Evolutionary conservation across 345 rosid species (phyloP), one percentile per base, ranked within the genome.

Genomic region (Ceriops decandra): DNA sequence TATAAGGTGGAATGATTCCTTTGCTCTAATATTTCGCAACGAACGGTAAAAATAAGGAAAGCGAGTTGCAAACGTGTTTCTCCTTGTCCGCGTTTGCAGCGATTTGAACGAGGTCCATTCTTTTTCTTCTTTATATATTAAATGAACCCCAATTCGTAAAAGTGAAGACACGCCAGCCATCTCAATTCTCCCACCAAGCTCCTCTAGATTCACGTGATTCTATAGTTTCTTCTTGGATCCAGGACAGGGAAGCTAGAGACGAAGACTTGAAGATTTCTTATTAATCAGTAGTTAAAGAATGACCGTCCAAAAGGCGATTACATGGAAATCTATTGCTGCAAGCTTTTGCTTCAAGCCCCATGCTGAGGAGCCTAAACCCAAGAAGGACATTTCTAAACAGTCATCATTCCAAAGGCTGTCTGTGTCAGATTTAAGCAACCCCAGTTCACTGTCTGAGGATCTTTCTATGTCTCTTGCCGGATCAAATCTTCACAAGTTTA

Each of bases 391-490:
- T 7, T 62, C 67, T 3, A 87, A 86, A 68, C 91, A 88, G 62
- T 64, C 70, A 51, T 90, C 98, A 1, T 82, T 84, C 35, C 86
- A 73, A n/a, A 80, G 96, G 73, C 22, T 88, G 52, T 80, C 86
- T 5, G 9, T 84, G 62, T 69, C 85, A 52, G 98, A 92, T 74
- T 76, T 88, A 75, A 92, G 98, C 74, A 78, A 88, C 52, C 84
- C 96, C 3, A 77, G 88, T 73, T 78, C 89, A 22, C 61, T 86
- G 1, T 85, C 95, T 0, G 95, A 82, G 57, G 98, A 92, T 69
- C 85, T 92, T 27, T 92, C 98, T 0, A 68, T 79, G 0, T 92
- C 98, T 58, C 82, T 92, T 5, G 96, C 90, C 2, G 95, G 96
- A 31, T 87, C 98, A 0, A 85, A 92, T 49, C 88, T 92, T 64